Evolutionary conservation across 192 early-diverging fungal genomes (phyloP), one percentile per base, ranked within the genome.

Genomic region (Coemansia sp.): DNA sequence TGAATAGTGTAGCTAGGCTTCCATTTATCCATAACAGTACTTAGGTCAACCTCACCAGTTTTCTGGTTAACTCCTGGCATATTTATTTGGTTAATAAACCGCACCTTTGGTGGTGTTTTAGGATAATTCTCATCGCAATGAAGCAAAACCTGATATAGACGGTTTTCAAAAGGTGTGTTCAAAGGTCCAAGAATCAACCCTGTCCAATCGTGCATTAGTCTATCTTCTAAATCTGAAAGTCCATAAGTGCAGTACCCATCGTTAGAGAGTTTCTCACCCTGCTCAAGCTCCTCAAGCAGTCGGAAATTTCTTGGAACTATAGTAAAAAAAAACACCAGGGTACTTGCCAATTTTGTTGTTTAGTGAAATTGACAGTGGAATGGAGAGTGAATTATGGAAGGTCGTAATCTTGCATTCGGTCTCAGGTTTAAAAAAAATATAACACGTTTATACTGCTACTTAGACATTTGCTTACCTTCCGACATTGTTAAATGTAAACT

Each of bases 241-340:
- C 97, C 97, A 76, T 98, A 99, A 73, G 89, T 93, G 83, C 90
- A 92, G 33, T 90, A 89, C 8, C 94, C 95, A 78, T 97, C 95
- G 57, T 95, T 94, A 72, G 91, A 87, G 51, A 93, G 93, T 84
- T 99, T 98, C 71, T 97, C 95, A 53, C 94, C 94, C 80, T 94
- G 93, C 74, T 99, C 97, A 29, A 98, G 89, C 78, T 99, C 97
- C 64, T 95, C 94, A 25, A 99, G 84, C 64, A 99, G 89, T 64
- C 92, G 87, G 79, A 99, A 98, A 83, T 95, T 98, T 72, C 95
- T 91, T 53, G 97, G 97, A 75, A 96, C 94, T 94, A 88, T 4
- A 4, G 39, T 39, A 69, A 25, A 33, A 29, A 27, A 29, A 9
- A 51, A 51, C 21, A 1, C 3, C 39, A 17, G 3, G 39, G 14